These are phyloP conservation scores for Hyphodiscus hymeniophilus DNA, from an alignment of 495 filamentous ascomycete species.

Conservation along the genomic window DNA sequence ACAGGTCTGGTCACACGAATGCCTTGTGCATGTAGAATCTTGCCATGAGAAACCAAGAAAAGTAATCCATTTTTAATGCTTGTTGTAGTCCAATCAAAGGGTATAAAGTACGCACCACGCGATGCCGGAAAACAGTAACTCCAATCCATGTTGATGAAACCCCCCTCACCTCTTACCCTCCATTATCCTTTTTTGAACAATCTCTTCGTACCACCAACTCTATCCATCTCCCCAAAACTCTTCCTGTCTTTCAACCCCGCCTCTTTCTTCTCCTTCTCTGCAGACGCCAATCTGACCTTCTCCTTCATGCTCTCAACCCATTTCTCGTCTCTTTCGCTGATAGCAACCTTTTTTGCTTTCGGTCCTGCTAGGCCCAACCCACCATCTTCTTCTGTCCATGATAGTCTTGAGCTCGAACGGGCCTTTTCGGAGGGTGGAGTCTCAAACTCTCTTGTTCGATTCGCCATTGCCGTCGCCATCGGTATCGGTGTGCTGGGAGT, in stretches of 20 bases:
- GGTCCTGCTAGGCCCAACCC: conserved; percentile 57
- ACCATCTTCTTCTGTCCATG: conserved; percentile 48
- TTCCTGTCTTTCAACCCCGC: conserved; percentile 13
- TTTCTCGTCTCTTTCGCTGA: conserved; percentile 54
- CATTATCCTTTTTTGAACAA: conserved; percentile 35
- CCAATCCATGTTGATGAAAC: neutral
- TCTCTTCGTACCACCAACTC: conserved; percentile 46
- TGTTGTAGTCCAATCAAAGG: too few relatives aligned
- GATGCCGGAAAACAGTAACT: neutral
- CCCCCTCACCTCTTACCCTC: neutral
- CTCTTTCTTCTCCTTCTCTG: conserved; percentile 33
- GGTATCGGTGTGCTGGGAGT: conserved; percentile 13
- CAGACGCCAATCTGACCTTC: conserved; percentile 49
- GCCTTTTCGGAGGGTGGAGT: conserved; percentile 26
- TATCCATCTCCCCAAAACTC: conserved; percentile 51
- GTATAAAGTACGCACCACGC: too few relatives aligned
- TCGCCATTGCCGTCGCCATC: neutral
- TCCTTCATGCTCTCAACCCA: conserved; percentile 73
- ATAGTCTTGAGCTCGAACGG: conserved; percentile 34
- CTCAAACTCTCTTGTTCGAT: conserved; percentile 11
- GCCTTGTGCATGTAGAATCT: too few relatives aligned
- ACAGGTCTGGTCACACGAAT: too few relatives aligned
- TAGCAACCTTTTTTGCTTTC: conserved; percentile 44
- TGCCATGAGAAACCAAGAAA: too few relatives aligned
- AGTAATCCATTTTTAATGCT: too few relatives aligned